Evolutionary conservation across 176 grass and related monocot species (phyloP), one percentile per base, ranked within the genome.

Genomic region (Areca catechu): DNA sequence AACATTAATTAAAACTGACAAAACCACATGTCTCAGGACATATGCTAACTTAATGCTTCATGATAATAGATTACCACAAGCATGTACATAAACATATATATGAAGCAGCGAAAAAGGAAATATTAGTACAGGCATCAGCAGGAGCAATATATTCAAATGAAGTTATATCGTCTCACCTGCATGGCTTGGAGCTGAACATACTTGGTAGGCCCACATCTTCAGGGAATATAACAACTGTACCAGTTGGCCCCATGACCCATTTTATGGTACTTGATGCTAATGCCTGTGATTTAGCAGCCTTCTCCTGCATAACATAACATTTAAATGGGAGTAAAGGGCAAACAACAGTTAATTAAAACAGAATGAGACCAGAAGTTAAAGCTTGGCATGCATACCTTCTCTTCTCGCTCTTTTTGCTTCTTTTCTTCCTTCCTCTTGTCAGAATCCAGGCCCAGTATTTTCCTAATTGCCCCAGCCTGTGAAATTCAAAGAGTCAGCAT

Each of bases 401-500:
- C 74, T 53, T 82, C 83, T 19, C 70, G 65, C 60, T 78, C 78
- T 54, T 86, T 86, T 47, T 67, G 74, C 43, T 76, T 86, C 83
- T 60, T 86, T 48, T 86, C 83, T 74, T 86, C 83, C 51, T 86
- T 86, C 61, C 81, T 86, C 74, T 86, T 86, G 25, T 80, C 79
- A 16, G 80, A 77, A 67, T 89, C 81, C 58, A 78, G 77, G 64
- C 86, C 86, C n/a, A 89, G 49, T 59, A 89, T 89, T 72, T 89
- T 89, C 58, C 74, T 89, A 57, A 85, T 84, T 71, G 86, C 86
- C 64, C 77, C 77, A 75, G 86, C 74, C 86, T 89, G 70, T 57
- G 58, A 15, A 30, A 34, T 25, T 70, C 28, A 4, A 54, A 30
- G 9, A 43, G 34, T 12, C 34, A 43, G 6, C n/a, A n/a, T n/a